These are phyloP conservation scores for Dendrobium nobile DNA, from an alignment of 106 monocot genomes.

Conservation along the genomic window DNA sequence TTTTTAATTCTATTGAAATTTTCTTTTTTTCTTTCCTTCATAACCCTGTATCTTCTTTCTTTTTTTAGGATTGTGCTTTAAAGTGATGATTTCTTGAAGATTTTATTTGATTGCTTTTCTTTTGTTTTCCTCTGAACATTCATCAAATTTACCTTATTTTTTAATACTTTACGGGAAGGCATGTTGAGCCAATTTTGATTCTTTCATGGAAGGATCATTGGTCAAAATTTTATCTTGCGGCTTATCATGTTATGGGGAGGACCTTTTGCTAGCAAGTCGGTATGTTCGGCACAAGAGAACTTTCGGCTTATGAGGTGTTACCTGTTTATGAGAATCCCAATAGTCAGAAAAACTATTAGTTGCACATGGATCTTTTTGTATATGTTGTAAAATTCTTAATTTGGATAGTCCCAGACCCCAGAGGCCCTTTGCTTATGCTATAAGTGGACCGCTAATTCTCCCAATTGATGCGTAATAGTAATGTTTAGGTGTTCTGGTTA, in stretches of 20 bases:
- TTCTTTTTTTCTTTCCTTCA: neutral
- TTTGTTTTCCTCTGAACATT: neutral
- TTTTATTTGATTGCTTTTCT: neutral
- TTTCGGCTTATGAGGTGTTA: neutral
- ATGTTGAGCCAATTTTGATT: neutral
- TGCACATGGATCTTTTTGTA: neutral
- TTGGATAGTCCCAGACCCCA: neutral
- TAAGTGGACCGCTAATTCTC: neutral
- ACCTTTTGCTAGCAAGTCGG: neutral
- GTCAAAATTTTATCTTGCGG: neutral
- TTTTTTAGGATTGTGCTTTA: neutral
- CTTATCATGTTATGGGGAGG: neutral
- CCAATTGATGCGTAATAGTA: neutral
- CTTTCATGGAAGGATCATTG: neutral
- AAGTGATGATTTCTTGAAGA: neutral
- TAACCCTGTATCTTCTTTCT: neutral
- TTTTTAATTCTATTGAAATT: neutral
- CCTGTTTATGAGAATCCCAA: neutral
- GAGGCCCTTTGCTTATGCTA: neutral
- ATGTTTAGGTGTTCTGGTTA: neutral
- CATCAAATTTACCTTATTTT: slow-evolving; percentile 2
- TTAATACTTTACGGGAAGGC: neutral
- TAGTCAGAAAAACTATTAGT: neutral
- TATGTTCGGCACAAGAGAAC: neutral
- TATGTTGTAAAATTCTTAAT: neutral